Conservation (phyloP, 352 stramenopile genomes). For the Globisporangium alternatum region DNA sequence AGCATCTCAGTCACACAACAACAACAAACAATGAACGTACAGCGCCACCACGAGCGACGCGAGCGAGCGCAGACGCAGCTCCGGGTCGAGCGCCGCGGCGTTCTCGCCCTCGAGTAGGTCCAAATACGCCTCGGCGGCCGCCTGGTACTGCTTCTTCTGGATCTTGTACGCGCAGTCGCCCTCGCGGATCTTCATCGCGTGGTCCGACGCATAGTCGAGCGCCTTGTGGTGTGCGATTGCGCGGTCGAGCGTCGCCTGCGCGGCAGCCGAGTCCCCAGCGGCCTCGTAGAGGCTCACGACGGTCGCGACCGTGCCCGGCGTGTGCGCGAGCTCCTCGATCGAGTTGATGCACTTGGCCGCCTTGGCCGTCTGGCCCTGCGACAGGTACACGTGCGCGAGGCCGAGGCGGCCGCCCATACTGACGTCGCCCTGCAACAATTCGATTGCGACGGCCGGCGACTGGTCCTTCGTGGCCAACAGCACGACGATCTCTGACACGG, state of each 20-base stretch:
- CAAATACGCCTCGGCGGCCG: conserved; percentile 59
- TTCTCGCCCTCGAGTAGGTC: conserved; percentile 67
- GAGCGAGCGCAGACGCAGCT: conserved; percentile 71
- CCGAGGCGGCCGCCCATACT: conserved; percentile 63
- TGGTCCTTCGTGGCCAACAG: conserved; percentile 67
- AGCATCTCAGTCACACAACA: background rate
- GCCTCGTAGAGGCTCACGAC: conserved; percentile 75
- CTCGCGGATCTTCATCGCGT: conserved; percentile 73
- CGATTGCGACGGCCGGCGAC: conserved; percentile 46
- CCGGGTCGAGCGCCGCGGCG: conserved; percentile 53
- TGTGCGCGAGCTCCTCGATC: conserved; percentile 60
- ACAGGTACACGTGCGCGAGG: conserved; percentile 67
- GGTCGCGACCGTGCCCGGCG: conserved; percentile 75
- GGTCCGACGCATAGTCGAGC: conserved; percentile 48
- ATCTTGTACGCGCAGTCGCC: conserved; percentile 80
- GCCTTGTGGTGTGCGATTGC: conserved; percentile 54
- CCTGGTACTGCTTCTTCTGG: conserved; percentile 70
- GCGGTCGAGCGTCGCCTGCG: conserved; percentile 46
- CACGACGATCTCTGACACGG: conserved; percentile 59
- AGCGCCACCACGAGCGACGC: conserved; percentile 72
- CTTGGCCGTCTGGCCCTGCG: conserved; percentile 29
- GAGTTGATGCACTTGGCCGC: conserved; percentile 59
- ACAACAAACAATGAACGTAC: conserved; percentile 30
- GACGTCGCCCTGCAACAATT: conserved; percentile 40
- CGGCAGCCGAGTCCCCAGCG: conserved; percentile 44